Conservation (phyloP, 768 basidiomycete genomes). For the Suillus tomentosus region DNA sequence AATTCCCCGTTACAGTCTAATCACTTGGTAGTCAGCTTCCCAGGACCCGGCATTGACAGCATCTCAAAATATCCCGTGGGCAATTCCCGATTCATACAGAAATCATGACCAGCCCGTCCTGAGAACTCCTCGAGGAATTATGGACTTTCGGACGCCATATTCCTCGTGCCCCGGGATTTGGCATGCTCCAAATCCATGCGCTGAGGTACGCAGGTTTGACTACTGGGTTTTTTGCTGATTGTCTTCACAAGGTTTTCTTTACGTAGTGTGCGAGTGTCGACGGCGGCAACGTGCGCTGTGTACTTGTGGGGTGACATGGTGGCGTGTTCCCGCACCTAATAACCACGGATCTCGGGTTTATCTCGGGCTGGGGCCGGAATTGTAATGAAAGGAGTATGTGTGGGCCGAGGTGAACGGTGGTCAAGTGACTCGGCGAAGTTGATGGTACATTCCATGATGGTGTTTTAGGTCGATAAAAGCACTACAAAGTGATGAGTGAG, state of each 20-base stretch:
- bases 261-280: not conserved
- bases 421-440: not conserved
- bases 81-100: not conserved
- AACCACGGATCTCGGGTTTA: not conserved
- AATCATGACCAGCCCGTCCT: not conserved
- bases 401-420: not conserved
- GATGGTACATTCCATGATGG: not conserved
- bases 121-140: not conserved
- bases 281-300: not conserved
- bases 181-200: not conserved
- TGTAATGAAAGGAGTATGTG: not conserved
- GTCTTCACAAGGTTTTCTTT: not conserved
- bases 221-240: not conserved
- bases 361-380: not conserved
- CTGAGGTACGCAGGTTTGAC: not conserved
- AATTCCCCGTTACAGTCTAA: not conserved
- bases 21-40: not conserved
- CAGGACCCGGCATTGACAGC: not conserved
- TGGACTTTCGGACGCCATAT: not conserved
- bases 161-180: not conserved
- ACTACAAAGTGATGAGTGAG: not conserved
- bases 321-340: not conserved
- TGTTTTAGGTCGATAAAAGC: not conserved
- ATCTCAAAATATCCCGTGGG: not conserved
- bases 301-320: not conserved